Base-by-base conservation (phyloP, 305 asterid genomes). In the Solanum hybrid region DNA sequence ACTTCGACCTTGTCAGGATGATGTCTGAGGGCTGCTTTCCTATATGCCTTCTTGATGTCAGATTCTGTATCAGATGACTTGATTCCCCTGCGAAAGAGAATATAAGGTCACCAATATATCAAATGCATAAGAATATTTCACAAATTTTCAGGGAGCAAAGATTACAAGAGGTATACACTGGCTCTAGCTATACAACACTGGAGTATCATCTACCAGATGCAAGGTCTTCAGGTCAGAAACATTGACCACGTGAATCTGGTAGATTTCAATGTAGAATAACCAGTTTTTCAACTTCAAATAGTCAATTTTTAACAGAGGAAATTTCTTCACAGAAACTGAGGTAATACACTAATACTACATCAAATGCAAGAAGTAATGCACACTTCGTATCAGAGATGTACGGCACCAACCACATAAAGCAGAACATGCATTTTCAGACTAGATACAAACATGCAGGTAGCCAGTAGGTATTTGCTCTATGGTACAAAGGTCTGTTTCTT, bases 1-100 rank as follows among this genome's bases (percentile, higher is more conserved):
- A 42, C 37, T 42, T 42, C 89, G 33, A 97, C 99, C 98, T 97
- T 97, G 95, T 97, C 99, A 12, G 99, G 99, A 89, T 97, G 99
- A 92, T 97, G 98, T 91, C 92, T 95, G 88, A 97, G 97, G 91
- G 99, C 99, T 87, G 99, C 99, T 95, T 94, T 97, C 87, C 98
- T 89, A 90, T 97, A 97, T 35, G 98, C 99, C 93, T 96, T 97
- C 95, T 97, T 97, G 89, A 97, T 95, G 84, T 97, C 99, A 33
- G 98, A 91, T 92, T 94, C 98, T 18, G 96, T 64, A 92, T 95
- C 99, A 31, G 98, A 94, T 89, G 94, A 91, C 92, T 97, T 95
- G 90, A 95, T 90, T 92, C 99, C 99, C 94, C 99, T 96, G 95
- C 77, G 90, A 89, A 46, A 39, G 67, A 92, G 91, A 92, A 86